Evolutionary conservation across 1,284 basidiomycete genomes (phyloP).

Genomic region (Schizophyllum commune): DNA sequence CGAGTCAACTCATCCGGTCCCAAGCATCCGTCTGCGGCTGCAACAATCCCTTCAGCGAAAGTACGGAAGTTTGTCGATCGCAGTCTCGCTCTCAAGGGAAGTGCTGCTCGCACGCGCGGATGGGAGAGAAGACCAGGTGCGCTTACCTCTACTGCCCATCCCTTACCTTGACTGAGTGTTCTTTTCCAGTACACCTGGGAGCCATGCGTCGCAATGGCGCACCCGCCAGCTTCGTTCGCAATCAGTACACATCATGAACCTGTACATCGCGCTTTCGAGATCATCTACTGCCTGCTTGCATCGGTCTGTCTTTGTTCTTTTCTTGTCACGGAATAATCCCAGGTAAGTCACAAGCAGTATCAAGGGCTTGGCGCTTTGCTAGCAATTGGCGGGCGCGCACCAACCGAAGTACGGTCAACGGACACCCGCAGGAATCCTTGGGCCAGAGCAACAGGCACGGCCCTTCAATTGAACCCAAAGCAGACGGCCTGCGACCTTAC

Average conservation of each 20-base stretch:
- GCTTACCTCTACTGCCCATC: background rate
- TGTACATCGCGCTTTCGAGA: background rate
- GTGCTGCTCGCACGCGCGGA: background rate
- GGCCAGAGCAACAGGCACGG: too few relatives aligned
- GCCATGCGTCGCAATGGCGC: background rate
- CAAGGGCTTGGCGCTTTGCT: too few relatives aligned
- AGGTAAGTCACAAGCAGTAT: too few relatives aligned
- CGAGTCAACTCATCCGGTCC: constrained; percentile 6
- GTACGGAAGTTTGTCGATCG: constrained; percentile 11
- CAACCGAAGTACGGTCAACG: too few relatives aligned
- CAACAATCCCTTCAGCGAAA: constrained; percentile 12
- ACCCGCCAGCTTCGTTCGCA: background rate
- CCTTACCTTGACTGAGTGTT: background rate
- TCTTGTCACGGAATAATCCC: too few relatives aligned
- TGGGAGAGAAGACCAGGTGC: constrained; percentile 12
- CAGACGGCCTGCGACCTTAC: too few relatives aligned
- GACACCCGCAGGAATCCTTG: too few relatives aligned
- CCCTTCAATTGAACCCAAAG: too few relatives aligned
- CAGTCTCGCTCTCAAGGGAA: constrained; percentile 7
- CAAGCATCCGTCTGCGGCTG: background rate
- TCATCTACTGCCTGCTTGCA: too few relatives aligned
- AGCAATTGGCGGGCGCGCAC: too few relatives aligned
- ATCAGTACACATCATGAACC: background rate
- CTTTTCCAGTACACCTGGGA: background rate
- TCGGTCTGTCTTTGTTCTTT: too few relatives aligned